These are phyloP conservation scores for Cercospora sp. DNA, from an alignment of 2,329 filamentous ascomycete species.

Conservation along the genomic window DNA sequence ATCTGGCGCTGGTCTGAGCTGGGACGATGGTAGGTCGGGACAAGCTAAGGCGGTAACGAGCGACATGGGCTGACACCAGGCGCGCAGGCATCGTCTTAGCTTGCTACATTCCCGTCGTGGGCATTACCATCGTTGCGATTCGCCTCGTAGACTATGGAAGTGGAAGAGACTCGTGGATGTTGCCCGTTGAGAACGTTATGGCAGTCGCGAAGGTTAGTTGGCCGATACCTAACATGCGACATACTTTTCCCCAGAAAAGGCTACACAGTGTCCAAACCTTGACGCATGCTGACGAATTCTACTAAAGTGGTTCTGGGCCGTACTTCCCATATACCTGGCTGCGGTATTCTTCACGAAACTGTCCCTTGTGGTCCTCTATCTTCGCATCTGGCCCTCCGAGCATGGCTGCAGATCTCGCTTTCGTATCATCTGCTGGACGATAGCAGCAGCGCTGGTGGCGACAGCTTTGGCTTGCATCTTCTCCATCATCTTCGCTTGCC, in stretches of 20 bases:
- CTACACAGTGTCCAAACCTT: not conserved
- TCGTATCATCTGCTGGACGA: slow-evolving; percentile 14
- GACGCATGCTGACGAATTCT: not conserved
- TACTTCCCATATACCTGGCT: slow-evolving; percentile 21
- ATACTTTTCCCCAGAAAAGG: not conserved
- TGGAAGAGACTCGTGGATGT: slow-evolving; percentile 12
- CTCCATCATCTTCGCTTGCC: slow-evolving; percentile 17
- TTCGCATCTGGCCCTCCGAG: slow-evolving; percentile 17
- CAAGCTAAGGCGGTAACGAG: not conserved
- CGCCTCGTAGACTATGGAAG: slow-evolving; percentile 1
- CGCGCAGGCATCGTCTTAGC: not conserved
- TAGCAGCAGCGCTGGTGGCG: slow-evolving; percentile 1
- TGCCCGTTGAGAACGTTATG: slow-evolving; percentile 8
- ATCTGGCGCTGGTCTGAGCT: slow-evolving; percentile 13
- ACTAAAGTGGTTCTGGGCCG: slow-evolving; percentile 19
- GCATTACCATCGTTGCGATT: slow-evolving; percentile 8
- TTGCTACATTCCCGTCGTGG: slow-evolving; percentile 6
- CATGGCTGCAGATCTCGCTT: slow-evolving; percentile 6
- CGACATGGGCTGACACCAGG: not conserved
- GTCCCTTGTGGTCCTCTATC: slow-evolving; percentile 22
- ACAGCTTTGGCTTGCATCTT: slow-evolving; percentile 13
- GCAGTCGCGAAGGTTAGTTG: slow-evolving; percentile 8
- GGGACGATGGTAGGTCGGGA: slow-evolving; percentile 12
- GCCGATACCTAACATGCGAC: not conserved
- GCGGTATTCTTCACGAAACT: slow-evolving; percentile 17